Base-by-base conservation (phyloP, 352 stramenopile species). In the Blastocystis sp. region DNA sequence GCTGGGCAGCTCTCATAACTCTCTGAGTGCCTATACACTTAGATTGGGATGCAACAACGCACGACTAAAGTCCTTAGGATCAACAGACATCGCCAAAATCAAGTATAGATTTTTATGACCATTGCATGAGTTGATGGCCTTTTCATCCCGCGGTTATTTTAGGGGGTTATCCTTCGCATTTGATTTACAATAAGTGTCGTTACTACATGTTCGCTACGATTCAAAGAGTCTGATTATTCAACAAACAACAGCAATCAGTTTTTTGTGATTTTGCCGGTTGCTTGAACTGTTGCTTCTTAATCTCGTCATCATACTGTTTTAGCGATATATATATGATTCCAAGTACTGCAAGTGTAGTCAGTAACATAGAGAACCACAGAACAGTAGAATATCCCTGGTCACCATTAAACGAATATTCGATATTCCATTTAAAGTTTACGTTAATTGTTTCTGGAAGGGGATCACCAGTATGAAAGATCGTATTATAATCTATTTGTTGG, bases 221-320 rank as follows among this genome's bases (percentile, higher is more conserved):
- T 34, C 29, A 34, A 34, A 34, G 1, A 1, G 29, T 34, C 29
- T 34, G 29, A 34, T 34, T 34, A 34, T 34, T 34, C 13, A 84
- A 69, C 73, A 84, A 69, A 84, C 73, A 84, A 13, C 15, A 66
- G 20, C 8, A 84, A 50, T 84, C 73, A 34, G 54, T 45, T 55
- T 84, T 84, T 50, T 66, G 11, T 43, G 73, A 34, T 47, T 84
- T 84, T 41, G 5, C 29, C 11, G 73, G 73, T 34, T 84, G 73
- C 47, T 43, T 84, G 53, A 84, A 84, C 15, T 84, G 73, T 23
- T 84, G 73, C 26, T 66, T 84, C 43, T 34, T 11, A 26, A 84
- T 47, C 20, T 39, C 54, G 0, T 84, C 53, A 47, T 39, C 29
- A 13, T 68, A 23, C 15, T 64, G 45, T 39, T 47, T 84, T 13